Evolutionary conservation across 768 basidiomycete species (phyloP), one percentile per base, ranked within the genome.

Genomic region (Cubamyces lactineus): DNA sequence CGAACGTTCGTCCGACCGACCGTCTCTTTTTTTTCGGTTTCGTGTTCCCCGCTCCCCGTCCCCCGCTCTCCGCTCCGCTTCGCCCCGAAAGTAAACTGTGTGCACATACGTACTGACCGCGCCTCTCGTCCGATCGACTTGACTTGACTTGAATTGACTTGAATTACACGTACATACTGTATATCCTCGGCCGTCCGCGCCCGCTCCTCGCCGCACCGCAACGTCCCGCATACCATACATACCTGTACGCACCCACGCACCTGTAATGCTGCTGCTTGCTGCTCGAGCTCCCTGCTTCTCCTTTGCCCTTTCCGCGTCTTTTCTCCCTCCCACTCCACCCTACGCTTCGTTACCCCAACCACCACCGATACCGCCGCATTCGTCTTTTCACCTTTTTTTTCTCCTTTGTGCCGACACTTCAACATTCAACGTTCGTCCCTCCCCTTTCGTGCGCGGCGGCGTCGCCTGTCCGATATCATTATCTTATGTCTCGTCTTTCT

Each of bases 141-240:
- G n/a, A n/a, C n/a, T n/a, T n/a, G n/a, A n/a, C n/a, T n/a, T n/a
- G n/a, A 8, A 59, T 23, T 45, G 43, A 38, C 47, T 54, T 61
- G 59, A 57, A 45, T 61, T 58, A 52, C 60, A 51, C 49, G 53
- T 65, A 58, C 59, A 65, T 61, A 62, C 53, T 39, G 24, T 54
- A 56, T 56, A 54, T 49, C 63, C 51, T 28, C 30, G 19, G 24
- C 53, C 16, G 2, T 34, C 47, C 12, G 23, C 38, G 57, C 61
- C 38, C 28, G 28, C 28, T 30, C 28, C 28, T 30, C 28, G 28
- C 28, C n/a, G n/a, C 28, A 30, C 28, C 28, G 28, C 28, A 30
- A 30, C 28, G 28, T 30, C 28, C 28, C 53, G 53, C 61, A 62
- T 57, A 62, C 61, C 51, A 57, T 58, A 57, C 57, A 40, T 53